phyloP scores from a whole-genome alignment of 2,329 filamentous ascomycete genomes.

The Ophiocordyceps camponoti-saundersi region DNA sequence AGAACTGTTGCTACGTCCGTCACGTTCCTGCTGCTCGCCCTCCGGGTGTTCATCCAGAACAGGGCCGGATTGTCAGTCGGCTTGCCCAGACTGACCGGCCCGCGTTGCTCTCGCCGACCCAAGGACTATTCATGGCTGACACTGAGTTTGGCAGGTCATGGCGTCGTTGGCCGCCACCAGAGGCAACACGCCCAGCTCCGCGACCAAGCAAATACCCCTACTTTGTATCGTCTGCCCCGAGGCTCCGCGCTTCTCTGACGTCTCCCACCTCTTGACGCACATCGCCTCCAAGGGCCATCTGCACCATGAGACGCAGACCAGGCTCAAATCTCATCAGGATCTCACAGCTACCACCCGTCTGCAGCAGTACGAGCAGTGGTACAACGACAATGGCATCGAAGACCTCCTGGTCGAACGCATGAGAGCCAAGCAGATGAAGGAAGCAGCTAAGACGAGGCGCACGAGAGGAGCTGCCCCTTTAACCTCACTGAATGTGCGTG shows the following conservation, averaged over 20 bases:
- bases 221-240: conserved; percentile 73
- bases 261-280: conserved; percentile 84
- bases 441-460: conserved; percentile 34
- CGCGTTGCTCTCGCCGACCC: neutral
- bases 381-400: conserved; percentile 51
- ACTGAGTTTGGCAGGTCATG: conserved; percentile 16
- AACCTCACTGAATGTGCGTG: conserved; percentile 8
- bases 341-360: conserved; percentile 44
- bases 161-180: conserved; percentile 11
- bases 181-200: conserved; percentile 6
- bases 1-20: conserved; percentile 8
- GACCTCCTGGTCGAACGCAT: conserved; percentile 62
- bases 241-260: conserved; percentile 67
- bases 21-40: conserved; percentile 6
- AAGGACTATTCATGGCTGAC: conserved; percentile 1
- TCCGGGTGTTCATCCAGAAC: neutral
- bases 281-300: conserved; percentile 87
- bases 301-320: conserved; percentile 65
- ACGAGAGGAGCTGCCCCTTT: conserved; percentile 7
- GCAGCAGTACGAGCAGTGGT: conserved; percentile 63
- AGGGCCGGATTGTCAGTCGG: conserved; percentile 1
- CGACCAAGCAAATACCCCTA: conserved; percentile 40
- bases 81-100: neutral
- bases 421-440: conserved; percentile 56
- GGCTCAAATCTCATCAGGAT: conserved; percentile 54